Percentiles rank a stretch among this genome's conserved stretches.
These are phyloP conservation scores for Neurospora tetrasperma DNA, from an alignment of 495 filamentous ascomycete genomes.

Conservation along the genomic window DNA sequence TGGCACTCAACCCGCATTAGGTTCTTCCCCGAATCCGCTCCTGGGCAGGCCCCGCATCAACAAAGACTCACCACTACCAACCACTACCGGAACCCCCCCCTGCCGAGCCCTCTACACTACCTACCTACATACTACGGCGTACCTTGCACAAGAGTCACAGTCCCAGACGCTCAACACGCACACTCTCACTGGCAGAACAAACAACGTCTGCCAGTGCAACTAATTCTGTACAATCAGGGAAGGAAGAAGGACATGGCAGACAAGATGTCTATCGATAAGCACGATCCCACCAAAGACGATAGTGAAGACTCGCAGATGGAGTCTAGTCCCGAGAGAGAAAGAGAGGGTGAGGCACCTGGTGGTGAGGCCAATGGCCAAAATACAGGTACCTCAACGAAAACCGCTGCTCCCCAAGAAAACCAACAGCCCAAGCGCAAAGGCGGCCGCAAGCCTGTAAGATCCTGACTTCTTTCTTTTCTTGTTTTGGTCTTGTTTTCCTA, in stretches of 20 bases:
- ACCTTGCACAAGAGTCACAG: neutral
- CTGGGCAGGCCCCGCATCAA: neutral
- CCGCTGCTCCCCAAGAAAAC: conserved; percentile 27
- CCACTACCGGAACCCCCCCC: neutral
- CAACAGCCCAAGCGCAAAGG: conserved; percentile 78
- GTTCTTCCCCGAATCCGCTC: neutral
- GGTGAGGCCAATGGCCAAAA: neutral
- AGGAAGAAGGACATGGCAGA: conserved; percentile 38
- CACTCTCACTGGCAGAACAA: neutral
- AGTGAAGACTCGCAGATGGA: conserved; percentile 44
- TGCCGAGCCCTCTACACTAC: neutral
- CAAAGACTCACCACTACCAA: neutral
- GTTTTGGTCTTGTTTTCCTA: no score
- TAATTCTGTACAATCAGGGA: neutral
- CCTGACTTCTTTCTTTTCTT: neutral
- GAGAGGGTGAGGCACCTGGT: conserved; percentile 35
- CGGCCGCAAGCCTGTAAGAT: conserved; percentile 48
- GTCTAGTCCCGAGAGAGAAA: conserved; percentile 43
- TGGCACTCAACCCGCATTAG: neutral
- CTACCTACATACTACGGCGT: neutral
- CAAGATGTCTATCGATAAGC: conserved; percentile 52
- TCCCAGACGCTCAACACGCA: neutral
- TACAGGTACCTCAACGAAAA: neutral
- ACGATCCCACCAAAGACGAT: conserved; percentile 38
- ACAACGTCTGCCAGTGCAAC: neutral